Evolutionary conservation across 768 basidiomycete genomes (phyloP), one percentile per base, ranked within the genome.

Genomic region (Xerocomus potaroensis): DNA sequence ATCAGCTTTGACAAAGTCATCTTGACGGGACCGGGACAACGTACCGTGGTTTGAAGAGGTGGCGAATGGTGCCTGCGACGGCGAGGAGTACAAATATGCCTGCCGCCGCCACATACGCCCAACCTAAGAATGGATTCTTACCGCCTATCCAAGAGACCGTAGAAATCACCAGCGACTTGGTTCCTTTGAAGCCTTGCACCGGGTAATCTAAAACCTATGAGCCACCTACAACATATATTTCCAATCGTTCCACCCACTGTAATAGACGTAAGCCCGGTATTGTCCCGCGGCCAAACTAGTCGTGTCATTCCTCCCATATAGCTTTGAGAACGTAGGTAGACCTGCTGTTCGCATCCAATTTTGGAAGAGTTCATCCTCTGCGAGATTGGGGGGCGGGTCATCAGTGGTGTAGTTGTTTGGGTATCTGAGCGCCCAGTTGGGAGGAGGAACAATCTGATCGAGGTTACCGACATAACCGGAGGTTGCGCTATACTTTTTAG

Each of bases 301-400:
- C 23, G 79, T 66, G 59, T 98, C 94, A 63, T 97, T 98, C 53
- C 95, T 76, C 14, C 87, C 93, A 60, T 87, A 97, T 18, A 99
- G 72, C 69, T 99, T 98, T 26, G 91, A 84, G 67, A 99, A 99
- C 6, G 95, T 97, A 8, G 96, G 96, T 38, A 98, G 68, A 11
- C 95, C 96, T 1, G 96, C 91, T 2, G 94, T 96, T 48, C 95
- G 81, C 96, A 99, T 99, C 96, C 96, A 99, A 63, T 95, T 94
- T 69, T 98, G 95, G 74, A 99, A 98, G 58, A 89, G 93, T 66
- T 97, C 89, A 60, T 98, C 84, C 2, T 56, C 54, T 43, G 73
- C 70, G 29, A 98, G 72, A 61, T 96, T 71, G 2, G 92, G 94
- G 16, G 84, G 82, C 14, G 78, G 78, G 51, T 74, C 80, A 5